Base-by-base conservation (phyloP, 352 stramenopile genomes). In the Phytopythium mirpurense region DNA sequence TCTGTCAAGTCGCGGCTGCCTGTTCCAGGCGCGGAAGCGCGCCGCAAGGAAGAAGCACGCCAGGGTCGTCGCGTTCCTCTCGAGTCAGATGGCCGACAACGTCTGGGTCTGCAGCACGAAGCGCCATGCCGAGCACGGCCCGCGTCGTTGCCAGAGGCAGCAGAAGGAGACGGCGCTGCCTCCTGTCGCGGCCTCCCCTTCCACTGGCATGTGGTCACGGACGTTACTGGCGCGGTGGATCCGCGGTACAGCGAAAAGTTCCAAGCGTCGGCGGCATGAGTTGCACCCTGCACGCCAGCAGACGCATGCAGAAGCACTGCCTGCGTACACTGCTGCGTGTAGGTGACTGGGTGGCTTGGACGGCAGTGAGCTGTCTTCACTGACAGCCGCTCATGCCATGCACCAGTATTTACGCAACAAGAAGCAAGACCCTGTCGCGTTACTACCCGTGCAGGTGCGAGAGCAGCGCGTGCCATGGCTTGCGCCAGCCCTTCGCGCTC, bases 1-100 rank as follows among this genome's bases (percentile, higher is more conserved):
- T 29, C 66, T 65, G 34, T 72, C 64, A 10, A 60, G 23, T 0
- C 57, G 56, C 51, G 64, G 60, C 6, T 72, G 64, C 6, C 32
- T 72, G 43, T 68, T 72, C n/a, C 64, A 72, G 40, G 64, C 64
- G 11, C 47, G 64, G 10, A 65, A 62, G 19, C 56, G 64, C n/a
- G 64, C 64, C 12, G 53, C 64, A n/a, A 72, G 68, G 49, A 59
- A 57, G 51, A 68, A 72, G 32, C 56, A 68, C 44, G 54, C 63
- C 14, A 42, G 56, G 8, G 43, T 72, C 3, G 56, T 58, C 3
- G 52, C 60, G 27, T 72, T 63, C 29, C 46, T 72, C 24, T 62
- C 64, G n/a, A 62, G 56, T 23, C 63, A 66, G 12, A 61, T 68
- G 51, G 49, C 61, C 12, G 64, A 66, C 42, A 65, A 66, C 5